These are phyloP conservation scores for Suhomyces kilbournensis DNA, from an alignment of 805 yeast species.

Conservation along the genomic window DNA sequence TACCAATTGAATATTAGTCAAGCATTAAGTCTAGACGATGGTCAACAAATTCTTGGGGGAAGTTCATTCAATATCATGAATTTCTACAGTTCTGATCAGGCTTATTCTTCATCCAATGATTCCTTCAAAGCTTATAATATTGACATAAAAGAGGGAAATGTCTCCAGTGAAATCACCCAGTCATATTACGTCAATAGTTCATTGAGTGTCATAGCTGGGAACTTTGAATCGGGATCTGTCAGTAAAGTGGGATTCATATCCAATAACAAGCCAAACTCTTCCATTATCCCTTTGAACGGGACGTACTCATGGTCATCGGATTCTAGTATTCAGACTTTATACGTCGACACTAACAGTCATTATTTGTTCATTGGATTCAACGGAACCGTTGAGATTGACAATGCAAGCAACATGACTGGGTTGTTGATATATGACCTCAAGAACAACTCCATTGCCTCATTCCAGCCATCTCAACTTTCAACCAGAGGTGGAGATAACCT, in stretches of 20 bases:
- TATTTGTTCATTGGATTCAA: slow-evolving; percentile 47
- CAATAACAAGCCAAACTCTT: slow-evolving; percentile 7
- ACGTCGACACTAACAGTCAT: slow-evolving; percentile 31
- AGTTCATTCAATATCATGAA: slow-evolving; percentile 34
- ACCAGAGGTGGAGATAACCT: slow-evolving; percentile 38
- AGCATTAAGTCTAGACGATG: slow-evolving; percentile 19
- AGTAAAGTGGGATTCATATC: slow-evolving; percentile 31
- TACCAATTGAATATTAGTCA: slow-evolving; percentile 30
- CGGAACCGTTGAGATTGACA: slow-evolving; percentile 28
- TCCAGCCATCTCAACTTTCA: slow-evolving; percentile 50
- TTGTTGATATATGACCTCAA: slow-evolving; percentile 52
- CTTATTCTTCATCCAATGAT: slow-evolving; percentile 18
- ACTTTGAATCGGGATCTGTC: slow-evolving; percentile 30
- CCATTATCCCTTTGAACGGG: slow-evolving; percentile 19
- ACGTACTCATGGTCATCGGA: slow-evolving; percentile 24
- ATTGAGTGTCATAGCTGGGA: slow-evolving; percentile 58
- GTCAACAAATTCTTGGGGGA: slow-evolving; percentile 36
- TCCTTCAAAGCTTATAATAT: slow-evolving; percentile 22
- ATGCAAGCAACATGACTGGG: slow-evolving; percentile 33
- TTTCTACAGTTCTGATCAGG: slow-evolving; percentile 24
- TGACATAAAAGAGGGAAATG: slow-evolving; percentile 13
- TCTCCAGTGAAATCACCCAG: slow-evolving; percentile 17
- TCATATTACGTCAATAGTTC: slow-evolving; percentile 49
- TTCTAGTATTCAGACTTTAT: slow-evolving; percentile 28
- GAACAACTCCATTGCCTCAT: slow-evolving; percentile 35